Evolutionary conservation across 192 early-diverging fungal genomes (phyloP).

Genomic region (Coemansia sp.): DNA sequence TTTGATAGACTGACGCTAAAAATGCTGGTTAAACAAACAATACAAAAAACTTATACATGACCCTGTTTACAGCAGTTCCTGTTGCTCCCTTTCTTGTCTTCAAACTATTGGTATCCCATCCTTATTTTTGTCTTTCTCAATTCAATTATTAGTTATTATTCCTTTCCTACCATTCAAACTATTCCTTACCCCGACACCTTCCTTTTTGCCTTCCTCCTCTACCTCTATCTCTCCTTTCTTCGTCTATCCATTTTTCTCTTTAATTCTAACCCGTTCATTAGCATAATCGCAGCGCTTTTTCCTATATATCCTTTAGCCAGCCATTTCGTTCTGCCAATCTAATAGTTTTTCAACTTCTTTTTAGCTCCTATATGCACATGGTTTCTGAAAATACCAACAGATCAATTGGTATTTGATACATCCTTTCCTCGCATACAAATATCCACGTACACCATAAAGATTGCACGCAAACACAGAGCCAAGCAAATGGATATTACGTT

Average conservation of each 20-base stretch:
- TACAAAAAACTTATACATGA: no score
- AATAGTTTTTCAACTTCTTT: neutral
- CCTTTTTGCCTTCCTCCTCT: no score
- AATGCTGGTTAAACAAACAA: no score
- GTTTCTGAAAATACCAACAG: neutral
- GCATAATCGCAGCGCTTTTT: neutral
- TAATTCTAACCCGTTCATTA: neutral
- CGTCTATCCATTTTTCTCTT: neutral
- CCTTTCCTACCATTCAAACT: neutral
- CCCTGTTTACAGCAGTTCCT: neutral
- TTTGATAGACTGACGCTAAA: no score
- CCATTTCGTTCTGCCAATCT: neutral
- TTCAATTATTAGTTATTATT: neutral
- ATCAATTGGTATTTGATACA: no score
- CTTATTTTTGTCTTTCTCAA: neutral
- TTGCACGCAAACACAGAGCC: neutral
- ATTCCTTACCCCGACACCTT: neutral
- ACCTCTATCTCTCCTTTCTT: neutral
- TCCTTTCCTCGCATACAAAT: no score
- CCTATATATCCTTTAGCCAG: neutral
- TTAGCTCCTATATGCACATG: neutral
- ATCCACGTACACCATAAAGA: no score
- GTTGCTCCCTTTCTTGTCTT: neutral
- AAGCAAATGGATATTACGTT: no score
- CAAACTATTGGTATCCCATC: neutral